phyloP scores from a whole-genome alignment of 192 early-diverging fungal genomes.

The Coemansia guatemalensis region DNA sequence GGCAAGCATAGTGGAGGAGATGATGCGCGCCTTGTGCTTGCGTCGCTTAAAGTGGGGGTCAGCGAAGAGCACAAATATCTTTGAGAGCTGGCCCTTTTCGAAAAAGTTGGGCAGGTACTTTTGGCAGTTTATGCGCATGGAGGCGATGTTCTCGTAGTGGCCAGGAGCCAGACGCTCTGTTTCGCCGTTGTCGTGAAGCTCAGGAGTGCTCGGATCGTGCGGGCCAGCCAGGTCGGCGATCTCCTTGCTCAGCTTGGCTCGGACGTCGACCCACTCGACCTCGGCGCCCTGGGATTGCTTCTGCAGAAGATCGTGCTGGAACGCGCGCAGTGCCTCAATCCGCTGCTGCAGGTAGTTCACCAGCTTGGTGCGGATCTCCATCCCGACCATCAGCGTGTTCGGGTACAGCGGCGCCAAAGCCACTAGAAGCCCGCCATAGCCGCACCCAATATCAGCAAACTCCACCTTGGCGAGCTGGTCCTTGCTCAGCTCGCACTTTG shows the following conservation, averaged over 20 bases:
- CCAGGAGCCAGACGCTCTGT: constrained; percentile 55
- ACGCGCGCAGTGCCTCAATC: constrained; percentile 79
- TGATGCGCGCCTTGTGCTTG: constrained; percentile 98
- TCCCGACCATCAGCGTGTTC: constrained; percentile 90
- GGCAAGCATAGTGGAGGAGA: constrained; percentile 81
- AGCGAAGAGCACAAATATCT: constrained; percentile 98
- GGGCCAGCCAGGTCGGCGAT: constrained; percentile 24
- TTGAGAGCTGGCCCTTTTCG: constrained; percentile 89
- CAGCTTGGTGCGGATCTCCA: constrained; percentile 98
- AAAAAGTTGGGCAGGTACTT: constrained; percentile 99
- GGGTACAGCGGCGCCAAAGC: constrained; percentile 91
- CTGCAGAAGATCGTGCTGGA: constrained; percentile 51
- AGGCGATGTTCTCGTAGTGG: constrained; percentile 93
- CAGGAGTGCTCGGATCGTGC: constrained; percentile 7
- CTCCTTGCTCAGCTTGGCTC: constrained; percentile 42
- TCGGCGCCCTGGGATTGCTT: neutral
- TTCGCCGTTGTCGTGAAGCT: constrained; percentile 52
- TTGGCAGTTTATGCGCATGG: constrained; percentile 98
- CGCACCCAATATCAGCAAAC: constrained; percentile 98
- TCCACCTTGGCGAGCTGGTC: constrained; percentile 60
- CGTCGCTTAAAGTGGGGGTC: constrained; percentile 99
- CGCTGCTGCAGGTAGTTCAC: constrained; percentile 88
- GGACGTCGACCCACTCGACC: constrained; percentile 50
- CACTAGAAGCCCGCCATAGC: constrained; percentile 91
- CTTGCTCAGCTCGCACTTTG: neutral